These are phyloP conservation scores for Clavaria fumosa DNA, from an alignment of 768 basidiomycete genomes.

Conservation along the genomic window DNA sequence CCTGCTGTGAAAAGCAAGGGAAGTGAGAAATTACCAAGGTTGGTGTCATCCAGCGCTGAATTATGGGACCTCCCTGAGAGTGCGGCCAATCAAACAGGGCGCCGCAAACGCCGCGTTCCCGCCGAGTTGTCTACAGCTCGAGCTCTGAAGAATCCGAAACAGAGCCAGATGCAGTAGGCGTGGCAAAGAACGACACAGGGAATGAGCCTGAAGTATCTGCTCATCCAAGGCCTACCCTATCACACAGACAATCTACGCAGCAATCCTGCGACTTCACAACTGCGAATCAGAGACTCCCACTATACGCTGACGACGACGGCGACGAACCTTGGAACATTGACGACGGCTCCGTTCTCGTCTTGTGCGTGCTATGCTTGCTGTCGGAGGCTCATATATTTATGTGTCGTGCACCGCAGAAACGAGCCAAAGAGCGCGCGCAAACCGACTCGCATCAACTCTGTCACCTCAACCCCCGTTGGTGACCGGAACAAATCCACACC, in stretches of 20 bases:
- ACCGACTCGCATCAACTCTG: slow-evolving; percentile 28
- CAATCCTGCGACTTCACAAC: background rate
- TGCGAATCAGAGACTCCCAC: slow-evolving; percentile 9
- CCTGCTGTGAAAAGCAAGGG: background rate
- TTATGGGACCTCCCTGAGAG: background rate
- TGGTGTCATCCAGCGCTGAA: background rate
- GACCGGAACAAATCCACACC: slow-evolving; percentile 3
- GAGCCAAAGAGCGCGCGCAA: slow-evolving; percentile 35
- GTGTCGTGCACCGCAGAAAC: slow-evolving; percentile 18
- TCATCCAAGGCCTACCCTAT: slow-evolving; percentile 3
- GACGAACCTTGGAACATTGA: slow-evolving; percentile 12
- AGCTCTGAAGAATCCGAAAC: slow-evolving; percentile 16
- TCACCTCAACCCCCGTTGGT: slow-evolving; percentile 7
- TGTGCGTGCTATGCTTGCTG: slow-evolving; percentile 18
- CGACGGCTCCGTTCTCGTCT: slow-evolving; percentile 23
- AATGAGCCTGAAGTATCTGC: too few relatives aligned
- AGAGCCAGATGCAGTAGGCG: slow-evolving; percentile 11
- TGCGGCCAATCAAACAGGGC: background rate
- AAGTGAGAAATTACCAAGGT: background rate
- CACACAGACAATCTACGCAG: background rate
- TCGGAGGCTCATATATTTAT: background rate
- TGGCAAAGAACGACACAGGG: slow-evolving; percentile 16
- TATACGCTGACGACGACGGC: slow-evolving; percentile 20
- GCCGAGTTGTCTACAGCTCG: slow-evolving; percentile 23
- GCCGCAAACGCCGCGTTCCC: slow-evolving; percentile 10